These are phyloP conservation scores for Colletotrichum acutatum DNA, from an alignment of 2,329 filamentous ascomycete species.

Conservation along the genomic window DNA sequence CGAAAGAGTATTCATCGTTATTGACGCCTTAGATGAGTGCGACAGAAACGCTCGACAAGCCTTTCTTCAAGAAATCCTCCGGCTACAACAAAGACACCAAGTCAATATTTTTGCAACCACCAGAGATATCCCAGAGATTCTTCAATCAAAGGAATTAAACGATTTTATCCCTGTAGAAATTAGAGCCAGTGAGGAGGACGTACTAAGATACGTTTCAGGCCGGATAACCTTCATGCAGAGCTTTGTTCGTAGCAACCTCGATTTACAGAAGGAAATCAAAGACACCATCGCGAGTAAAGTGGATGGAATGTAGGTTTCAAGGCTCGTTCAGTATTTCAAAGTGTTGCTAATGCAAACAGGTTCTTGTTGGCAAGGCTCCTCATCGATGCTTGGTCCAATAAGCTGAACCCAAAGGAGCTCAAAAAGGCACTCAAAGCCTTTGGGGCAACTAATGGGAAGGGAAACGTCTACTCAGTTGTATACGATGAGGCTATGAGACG, in stretches of 20 bases:
- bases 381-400: too few species aligned
- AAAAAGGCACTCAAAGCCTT: too few species aligned
- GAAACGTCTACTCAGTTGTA: not conserved
- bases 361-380: too few species aligned
- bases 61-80: not conserved
- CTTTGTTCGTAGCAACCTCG: not conserved
- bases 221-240: not conserved
- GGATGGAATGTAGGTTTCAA: not conserved
- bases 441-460: too few species aligned
- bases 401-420: too few species aligned
- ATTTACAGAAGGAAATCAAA: not conserved
- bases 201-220: not conserved
- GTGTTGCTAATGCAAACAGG: too few species aligned
- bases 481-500: not conserved
- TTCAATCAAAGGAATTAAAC: rapidly evolving
- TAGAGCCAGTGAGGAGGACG: not conserved
- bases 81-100: not conserved
- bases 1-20: not conserved
- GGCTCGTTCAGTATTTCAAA: too few species aligned
- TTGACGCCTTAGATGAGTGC: not conserved
- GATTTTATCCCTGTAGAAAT: not conserved
- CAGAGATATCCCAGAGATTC: not conserved
- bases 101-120: not conserved
- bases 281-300: rapidly evolving
- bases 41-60: not conserved